Evolutionary conservation across 192 early-diverging fungal species (phyloP), one percentile per base, ranked within the genome.

Genomic region (Backusella mclennaniae): DNA sequence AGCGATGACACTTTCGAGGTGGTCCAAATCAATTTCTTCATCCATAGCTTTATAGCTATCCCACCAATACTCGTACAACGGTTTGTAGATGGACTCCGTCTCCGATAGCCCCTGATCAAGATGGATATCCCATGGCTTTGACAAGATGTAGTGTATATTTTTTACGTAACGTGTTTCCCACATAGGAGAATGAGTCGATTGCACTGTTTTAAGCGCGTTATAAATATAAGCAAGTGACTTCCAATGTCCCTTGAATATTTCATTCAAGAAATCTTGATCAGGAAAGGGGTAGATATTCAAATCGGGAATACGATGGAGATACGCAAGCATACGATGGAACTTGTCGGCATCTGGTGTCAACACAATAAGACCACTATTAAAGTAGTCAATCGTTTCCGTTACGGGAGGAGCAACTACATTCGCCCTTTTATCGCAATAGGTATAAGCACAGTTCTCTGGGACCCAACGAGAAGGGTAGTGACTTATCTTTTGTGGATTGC

Each of bases 241-340:
- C 87, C 87, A 88, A 17, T 75, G 73, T n/a, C 42, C 73, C 9
- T 68, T 67, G 44, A 83, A 88, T 21, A 83, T 69, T 52, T 86
- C 80, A 52, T 86, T 87, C 15, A 88, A 52, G 52, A 88, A 73
- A 74, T 86, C 87, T 71, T 88, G 87, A n/a, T 88, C 87, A 4
- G 79, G 78, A 59, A 88, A 88, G 11, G 44, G 15, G 23, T 80
- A 85, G 6, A 41, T 36, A 35, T 56, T 56, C 0, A 77, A 38
- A 53, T 84, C 76, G 1, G 42, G 44, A 35, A 73, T 35, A 35
- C 72, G 19, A 6, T 53, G 7, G 12, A 87, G 53, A 29, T 52
- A 38, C 19, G 75, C 35, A 7, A 78, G 0, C 73, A 89, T 84
- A 3, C 53, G 11, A 11, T 76, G 1, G 42, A 87, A 84, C 12